These are phyloP conservation scores for Cylindrodendrum hubeiense DNA, from an alignment of 2,329 filamentous ascomycete genomes.

Conservation along the genomic window DNA sequence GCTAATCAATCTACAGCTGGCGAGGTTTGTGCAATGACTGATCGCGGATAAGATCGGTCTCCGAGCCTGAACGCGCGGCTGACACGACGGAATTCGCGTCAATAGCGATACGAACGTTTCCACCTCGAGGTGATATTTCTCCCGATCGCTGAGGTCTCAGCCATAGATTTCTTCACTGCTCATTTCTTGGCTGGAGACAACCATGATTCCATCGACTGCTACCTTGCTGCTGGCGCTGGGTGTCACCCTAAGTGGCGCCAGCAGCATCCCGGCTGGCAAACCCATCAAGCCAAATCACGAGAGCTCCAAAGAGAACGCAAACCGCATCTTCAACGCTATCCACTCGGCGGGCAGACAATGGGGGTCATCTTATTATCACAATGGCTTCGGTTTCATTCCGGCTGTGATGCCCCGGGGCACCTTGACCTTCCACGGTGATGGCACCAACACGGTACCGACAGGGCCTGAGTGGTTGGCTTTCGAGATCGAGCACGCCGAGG, in stretches of 20 bases:
- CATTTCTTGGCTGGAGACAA: background rate
- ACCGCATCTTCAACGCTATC: constrained; percentile 79
- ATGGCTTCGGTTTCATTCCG: constrained; percentile 80
- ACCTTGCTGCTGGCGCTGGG: constrained; percentile 27
- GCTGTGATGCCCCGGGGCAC: constrained; percentile 74
- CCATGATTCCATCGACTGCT: constrained; percentile 34
- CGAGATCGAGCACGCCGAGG: constrained; percentile 78
- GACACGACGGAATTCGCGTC: constrained; percentile 8
- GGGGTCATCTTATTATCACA: constrained; percentile 79
- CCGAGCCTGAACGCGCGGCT: constrained; percentile 39
- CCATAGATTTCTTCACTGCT: background rate
- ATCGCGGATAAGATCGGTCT: constrained; percentile 32
- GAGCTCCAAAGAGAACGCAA: constrained; percentile 63
- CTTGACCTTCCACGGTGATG: constrained; percentile 75
- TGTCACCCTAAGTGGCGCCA: constrained; percentile 10
- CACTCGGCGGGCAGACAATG: constrained; percentile 81
- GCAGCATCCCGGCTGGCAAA: constrained; percentile 2
- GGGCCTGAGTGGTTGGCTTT: constrained; percentile 80
- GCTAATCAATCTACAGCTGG: constrained; percentile 38
- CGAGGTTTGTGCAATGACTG: constrained; percentile 6
- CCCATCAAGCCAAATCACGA: constrained; percentile 52
- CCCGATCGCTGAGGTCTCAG: background rate
- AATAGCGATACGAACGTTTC: constrained; percentile 12
- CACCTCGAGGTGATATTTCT: constrained; percentile 5
- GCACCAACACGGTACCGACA: constrained; percentile 57